A percentile compares a stretch with the other conserved stretches of the same genome.
phyloP scores from a whole-genome alignment of 2,329 filamentous ascomycete genomes.

The Albophoma yamanashiensis region DNA sequence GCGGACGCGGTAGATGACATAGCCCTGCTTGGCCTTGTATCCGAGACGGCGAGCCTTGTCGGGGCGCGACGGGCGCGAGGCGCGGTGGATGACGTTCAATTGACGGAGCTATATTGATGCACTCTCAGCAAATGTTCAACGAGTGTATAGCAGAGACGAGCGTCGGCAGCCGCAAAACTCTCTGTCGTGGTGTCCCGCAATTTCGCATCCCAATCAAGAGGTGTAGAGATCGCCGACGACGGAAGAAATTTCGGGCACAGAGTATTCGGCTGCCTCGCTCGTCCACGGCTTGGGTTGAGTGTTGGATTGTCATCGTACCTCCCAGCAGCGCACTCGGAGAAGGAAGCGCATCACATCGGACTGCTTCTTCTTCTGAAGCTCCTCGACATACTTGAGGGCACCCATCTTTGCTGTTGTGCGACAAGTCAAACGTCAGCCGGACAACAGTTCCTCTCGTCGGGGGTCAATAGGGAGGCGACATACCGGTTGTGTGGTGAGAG shows the following conservation, averaged over 20 bases:
- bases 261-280: constrained; percentile 12
- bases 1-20: constrained; percentile 99
- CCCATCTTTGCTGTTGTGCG: constrained; percentile 65
- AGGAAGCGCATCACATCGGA: constrained; percentile 99
- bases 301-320: constrained; percentile 60
- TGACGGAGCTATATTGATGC: constrained; percentile 99
- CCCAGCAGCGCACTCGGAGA: constrained; percentile 99
- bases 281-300: constrained; percentile 23
- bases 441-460: neutral
- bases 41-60: constrained; percentile 99
- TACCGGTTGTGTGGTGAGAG: constrained; percentile 24
- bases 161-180: neutral
- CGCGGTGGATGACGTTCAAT: constrained; percentile 99
- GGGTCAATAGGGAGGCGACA: constrained; percentile 9
- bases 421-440: neutral
- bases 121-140: constrained; percentile 99
- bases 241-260: constrained; percentile 5
- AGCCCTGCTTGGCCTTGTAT: constrained; percentile 99
- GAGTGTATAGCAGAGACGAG: constrained; percentile 75
- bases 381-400: constrained; percentile 99
- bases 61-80: constrained; percentile 92
- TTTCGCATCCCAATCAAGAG: neutral
- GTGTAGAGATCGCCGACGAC: neutral
- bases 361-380: constrained; percentile 99
- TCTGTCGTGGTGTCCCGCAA: neutral